Conservation (phyloP, 306 rosid genomes). For the Ziziphus jujuba region DNA sequence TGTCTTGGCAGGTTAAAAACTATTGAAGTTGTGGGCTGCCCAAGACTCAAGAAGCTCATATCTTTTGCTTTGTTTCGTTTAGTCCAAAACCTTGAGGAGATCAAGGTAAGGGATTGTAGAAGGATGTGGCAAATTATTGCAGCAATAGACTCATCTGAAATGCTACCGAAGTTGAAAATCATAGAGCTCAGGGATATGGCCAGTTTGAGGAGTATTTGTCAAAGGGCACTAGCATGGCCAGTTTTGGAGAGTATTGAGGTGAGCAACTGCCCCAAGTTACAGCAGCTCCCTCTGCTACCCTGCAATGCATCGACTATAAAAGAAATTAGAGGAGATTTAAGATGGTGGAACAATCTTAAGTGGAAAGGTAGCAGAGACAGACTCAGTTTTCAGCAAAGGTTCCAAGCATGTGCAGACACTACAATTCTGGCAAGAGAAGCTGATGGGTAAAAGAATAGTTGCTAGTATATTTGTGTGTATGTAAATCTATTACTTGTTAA, state of each 20-base stretch:
- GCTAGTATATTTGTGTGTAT: background rate
- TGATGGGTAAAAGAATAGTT: background rate
- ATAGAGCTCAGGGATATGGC: constrained; percentile 18
- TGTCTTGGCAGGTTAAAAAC: constrained; percentile 11
- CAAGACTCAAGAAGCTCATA: constrained; percentile 8
- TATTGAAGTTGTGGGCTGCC: constrained; percentile 6
- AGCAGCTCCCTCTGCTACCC: constrained; percentile 6
- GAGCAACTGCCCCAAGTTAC: constrained; percentile 7
- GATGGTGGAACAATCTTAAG: constrained; percentile 10
- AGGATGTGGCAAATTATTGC: constrained; percentile 13
- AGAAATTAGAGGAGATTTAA: constrained; percentile 21
- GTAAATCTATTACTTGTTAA: background rate
- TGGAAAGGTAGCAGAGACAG: background rate
- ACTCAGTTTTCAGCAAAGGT: constrained; percentile 8
- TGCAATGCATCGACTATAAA: constrained; percentile 1
- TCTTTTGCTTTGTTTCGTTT: constrained; percentile 4
- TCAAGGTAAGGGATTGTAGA: constrained; percentile 10
- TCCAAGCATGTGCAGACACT: constrained; percentile 7
- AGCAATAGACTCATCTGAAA: background rate
- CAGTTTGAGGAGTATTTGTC: constrained; percentile 9
- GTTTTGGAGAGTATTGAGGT: constrained; percentile 16
- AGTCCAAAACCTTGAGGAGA: constrained; percentile 23
- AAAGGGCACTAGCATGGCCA: background rate
- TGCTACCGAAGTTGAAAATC: constrained; percentile 15
- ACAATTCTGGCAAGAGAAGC: background rate